Conservation (phyloP, 345 rosid species). For the Aquilaria malaccensis region DNA sequence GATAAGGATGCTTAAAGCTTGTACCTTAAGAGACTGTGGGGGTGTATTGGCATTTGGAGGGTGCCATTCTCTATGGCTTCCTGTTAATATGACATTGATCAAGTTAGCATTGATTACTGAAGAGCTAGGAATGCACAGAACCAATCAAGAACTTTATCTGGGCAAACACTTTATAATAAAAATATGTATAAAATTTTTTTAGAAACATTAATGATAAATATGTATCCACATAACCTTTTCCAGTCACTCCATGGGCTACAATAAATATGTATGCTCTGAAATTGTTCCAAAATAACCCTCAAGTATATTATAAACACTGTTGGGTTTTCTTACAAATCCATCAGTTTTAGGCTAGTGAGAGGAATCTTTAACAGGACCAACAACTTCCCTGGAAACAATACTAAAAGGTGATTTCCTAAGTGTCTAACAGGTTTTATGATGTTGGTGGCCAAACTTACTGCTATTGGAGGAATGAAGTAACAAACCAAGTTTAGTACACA, state of each 20-base stretch:
- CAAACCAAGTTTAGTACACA: no score
- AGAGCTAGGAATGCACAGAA: background rate
- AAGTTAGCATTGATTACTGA: constrained; percentile 13
- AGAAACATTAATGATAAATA: background rate
- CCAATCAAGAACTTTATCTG: background rate
- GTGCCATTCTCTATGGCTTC: constrained; percentile 96
- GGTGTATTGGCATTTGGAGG: no score
- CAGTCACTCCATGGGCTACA: constrained; percentile 82
- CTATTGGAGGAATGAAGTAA: no score
- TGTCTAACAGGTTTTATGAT: no score
- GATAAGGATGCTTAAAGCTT: no score
- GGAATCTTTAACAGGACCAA: no score
- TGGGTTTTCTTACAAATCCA: no score
- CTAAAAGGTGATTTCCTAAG: no score
- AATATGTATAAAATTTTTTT: background rate
- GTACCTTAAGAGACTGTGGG: no score
- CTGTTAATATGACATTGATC: constrained; percentile 24
- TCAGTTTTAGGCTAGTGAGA: no score
- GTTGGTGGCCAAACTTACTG: no score
- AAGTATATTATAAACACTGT: constrained; percentile 61
- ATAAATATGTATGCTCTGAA: constrained; percentile 35
- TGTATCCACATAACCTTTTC: constrained; percentile 52
- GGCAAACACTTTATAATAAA: background rate
- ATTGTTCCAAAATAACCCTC: constrained; percentile 81
- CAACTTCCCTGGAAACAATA: no score